Percentiles rank a stretch among this genome's conserved stretches.
Evolutionary conservation across 306 rosid genomes (phyloP).

Genomic region (Corylus americana): DNA sequence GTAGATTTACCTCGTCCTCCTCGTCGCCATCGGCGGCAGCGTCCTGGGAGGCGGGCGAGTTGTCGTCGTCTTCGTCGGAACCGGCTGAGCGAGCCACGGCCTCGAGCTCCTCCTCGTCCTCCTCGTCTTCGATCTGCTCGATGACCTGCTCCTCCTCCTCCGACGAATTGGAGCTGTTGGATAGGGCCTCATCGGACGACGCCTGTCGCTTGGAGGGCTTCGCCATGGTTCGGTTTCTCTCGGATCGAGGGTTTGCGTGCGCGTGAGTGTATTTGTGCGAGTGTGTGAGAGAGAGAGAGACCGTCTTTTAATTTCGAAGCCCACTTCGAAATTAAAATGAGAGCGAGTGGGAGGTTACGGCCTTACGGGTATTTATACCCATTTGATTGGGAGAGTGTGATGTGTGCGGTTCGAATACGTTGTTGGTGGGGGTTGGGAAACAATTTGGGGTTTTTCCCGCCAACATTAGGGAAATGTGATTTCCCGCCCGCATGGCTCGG

Average conservation of each 20-base stretch:
- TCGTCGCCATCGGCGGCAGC: constrained; percentile 46
- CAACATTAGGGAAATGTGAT: constrained; percentile 34
- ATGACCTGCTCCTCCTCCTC: constrained; percentile 60
- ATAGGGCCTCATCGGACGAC: constrained; percentile 77
- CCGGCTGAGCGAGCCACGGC: constrained; percentile 86
- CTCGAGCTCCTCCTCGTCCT: constrained; percentile 86
- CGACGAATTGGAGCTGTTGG: constrained; percentile 51
- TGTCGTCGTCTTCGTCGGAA: constrained; percentile 66
- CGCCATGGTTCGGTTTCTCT: constrained; percentile 50
- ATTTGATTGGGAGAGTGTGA: constrained; percentile 34
- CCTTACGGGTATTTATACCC: constrained; percentile 29
- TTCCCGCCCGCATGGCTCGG: constrained; percentile 48
- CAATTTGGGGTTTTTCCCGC: constrained; percentile 62
- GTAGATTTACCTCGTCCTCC: constrained; percentile 52
- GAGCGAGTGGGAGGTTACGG: neutral
- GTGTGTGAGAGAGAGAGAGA: neutral
- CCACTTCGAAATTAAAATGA: neutral
- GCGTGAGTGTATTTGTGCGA: neutral
- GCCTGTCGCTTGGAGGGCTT: constrained; percentile 51
- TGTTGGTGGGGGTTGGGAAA: neutral
- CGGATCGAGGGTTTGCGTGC: constrained; percentile 54
- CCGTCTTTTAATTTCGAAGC: constrained; percentile 25
- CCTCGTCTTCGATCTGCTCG: constrained; percentile 73
- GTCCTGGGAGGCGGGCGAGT: constrained; percentile 30
- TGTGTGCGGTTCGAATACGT: constrained; percentile 43